Conservation (phyloP, 2,329 filamentous ascomycete species). For the Verticillium isaacii region DNA sequence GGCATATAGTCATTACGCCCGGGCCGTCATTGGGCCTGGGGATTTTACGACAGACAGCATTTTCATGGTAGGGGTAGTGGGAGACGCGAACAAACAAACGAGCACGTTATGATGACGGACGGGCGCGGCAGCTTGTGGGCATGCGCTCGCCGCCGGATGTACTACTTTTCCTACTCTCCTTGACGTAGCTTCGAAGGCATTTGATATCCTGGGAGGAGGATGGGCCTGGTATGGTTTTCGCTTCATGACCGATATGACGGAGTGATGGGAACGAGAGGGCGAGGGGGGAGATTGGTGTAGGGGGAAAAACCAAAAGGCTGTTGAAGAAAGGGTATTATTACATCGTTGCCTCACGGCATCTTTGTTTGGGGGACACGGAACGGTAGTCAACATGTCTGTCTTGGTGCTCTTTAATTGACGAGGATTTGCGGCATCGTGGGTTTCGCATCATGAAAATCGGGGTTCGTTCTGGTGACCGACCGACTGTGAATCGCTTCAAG, state of each 20-base stretch:
- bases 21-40: constrained; percentile 1
- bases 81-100: background rate
- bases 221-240: background rate
- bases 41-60: constrained; percentile 3
- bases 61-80: background rate
- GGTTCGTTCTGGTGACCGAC: constrained; percentile 5
- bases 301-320: background rate
- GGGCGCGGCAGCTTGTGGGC: background rate
- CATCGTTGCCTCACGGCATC: constrained; percentile 28
- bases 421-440: constrained; percentile 4
- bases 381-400: constrained; percentile 9
- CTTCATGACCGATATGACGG: background rate
- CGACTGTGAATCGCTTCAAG: no score
- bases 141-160: background rate
- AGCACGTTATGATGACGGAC: background rate
- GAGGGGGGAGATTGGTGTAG: background rate
- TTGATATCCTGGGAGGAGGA: background rate
- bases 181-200: background rate
- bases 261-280: background rate
- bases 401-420: background rate
- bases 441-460: background rate
- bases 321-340: constrained; percentile 9
- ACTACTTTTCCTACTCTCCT: background rate
- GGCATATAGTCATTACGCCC: background rate
- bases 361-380: constrained; percentile 11